Evolutionary conservation across 2,329 filamentous ascomycete genomes (phyloP).

Genomic region (Meredithiella fracta): DNA sequence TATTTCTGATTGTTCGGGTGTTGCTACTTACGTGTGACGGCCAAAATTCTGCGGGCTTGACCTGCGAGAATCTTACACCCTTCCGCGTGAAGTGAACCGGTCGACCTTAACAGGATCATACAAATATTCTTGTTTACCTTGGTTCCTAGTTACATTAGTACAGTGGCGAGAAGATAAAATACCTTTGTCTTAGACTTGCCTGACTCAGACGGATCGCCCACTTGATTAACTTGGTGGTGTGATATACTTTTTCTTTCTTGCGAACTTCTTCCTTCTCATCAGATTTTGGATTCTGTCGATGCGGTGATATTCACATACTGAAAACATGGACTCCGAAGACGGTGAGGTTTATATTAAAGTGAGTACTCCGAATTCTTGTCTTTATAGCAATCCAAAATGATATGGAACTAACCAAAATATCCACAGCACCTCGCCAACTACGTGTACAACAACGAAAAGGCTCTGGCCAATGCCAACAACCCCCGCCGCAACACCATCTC

Average conservation of each 20-base stretch:
- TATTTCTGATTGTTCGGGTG: background rate
- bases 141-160: background rate
- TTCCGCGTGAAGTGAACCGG: background rate
- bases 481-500: conserved; percentile 54
- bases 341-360: conserved; percentile 81
- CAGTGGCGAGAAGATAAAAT: background rate
- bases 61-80: background rate
- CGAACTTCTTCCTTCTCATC: conserved; percentile 1
- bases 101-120: background rate
- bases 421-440: conserved; percentile 83
- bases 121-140: background rate
- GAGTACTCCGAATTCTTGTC: conserved; percentile 18
- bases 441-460: conserved; percentile 93
- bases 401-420: conserved; percentile 13
- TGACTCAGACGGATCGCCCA: conserved; percentile 10
- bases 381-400: conserved; percentile 4
- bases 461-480: conserved; percentile 86
- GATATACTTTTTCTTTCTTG: conserved; percentile 1
- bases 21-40: background rate
- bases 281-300: conserved; percentile 13
- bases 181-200: background rate
- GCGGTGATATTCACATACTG: conserved; percentile 18
- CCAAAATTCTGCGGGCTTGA: background rate
- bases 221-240: conserved; percentile 2
- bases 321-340: conserved; percentile 73